phyloP scores from a whole-genome alignment of 139 green algal species.

The Diplosphaera chodatii region DNA sequence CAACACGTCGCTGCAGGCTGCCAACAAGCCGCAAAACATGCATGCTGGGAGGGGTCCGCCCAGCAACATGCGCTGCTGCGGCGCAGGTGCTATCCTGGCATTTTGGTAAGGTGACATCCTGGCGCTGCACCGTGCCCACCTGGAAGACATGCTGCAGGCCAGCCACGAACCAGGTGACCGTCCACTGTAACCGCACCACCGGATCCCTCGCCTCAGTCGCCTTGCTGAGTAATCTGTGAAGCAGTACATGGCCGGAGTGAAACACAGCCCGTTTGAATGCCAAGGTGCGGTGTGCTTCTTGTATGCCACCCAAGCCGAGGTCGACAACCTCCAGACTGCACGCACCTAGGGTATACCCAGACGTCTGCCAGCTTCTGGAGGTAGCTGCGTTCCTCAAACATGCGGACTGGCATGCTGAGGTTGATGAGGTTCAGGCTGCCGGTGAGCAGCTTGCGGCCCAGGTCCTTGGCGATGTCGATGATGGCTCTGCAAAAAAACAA shows the following conservation, averaged over 20 bases:
- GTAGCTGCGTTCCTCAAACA: conserved; percentile 81
- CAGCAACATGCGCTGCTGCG: no score
- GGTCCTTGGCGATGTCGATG: conserved; percentile 56
- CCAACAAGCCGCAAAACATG: no score
- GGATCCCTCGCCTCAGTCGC: conserved; percentile 47
- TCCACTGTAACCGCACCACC: conserved; percentile 58
- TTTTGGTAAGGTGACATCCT: no score
- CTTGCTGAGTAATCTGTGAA: conserved; percentile 23
- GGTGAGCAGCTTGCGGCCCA: conserved; percentile 60
- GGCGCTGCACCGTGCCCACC: neutral
- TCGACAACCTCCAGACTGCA: no score
- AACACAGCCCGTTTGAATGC: no score
- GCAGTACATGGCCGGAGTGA: no score
- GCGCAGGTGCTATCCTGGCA: no score
- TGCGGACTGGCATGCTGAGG: conserved; percentile 69
- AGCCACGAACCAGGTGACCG: conserved; percentile 67
- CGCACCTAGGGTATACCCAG: conserved; percentile 46
- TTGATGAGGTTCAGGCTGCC: conserved; percentile 81
- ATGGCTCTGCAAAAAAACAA: conserved; percentile 55
- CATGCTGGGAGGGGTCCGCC: no score
- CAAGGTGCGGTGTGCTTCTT: no score
- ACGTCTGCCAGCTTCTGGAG: conserved; percentile 81
- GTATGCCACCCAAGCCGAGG: no score
- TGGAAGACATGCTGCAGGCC: conserved; percentile 42
- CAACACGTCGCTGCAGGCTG: neutral